These are phyloP conservation scores for Xylaria arbuscula DNA, from an alignment of 2,329 filamentous ascomycete species.

Conservation along the genomic window DNA sequence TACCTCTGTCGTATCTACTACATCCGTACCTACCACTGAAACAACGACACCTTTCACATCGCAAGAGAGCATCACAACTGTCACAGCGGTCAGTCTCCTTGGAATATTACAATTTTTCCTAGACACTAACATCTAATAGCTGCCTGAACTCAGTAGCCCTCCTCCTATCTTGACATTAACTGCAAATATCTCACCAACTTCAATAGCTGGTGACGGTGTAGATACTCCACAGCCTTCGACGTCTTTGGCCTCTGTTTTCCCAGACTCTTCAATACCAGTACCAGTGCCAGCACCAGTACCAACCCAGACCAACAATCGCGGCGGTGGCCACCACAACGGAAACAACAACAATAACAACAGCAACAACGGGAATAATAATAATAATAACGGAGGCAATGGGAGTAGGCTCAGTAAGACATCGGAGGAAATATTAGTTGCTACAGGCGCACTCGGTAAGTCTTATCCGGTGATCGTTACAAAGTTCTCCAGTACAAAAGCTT, in stretches of 20 bases:
- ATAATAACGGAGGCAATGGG: background rate
- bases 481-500: slow-evolving; percentile 10
- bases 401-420: slow-evolving; percentile 23
- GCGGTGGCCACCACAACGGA: background rate
- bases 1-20: slow-evolving; percentile 9
- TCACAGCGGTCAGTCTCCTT: slow-evolving; percentile 13
- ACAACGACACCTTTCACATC: background rate
- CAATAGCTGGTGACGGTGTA: background rate
- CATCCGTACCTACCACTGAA: slow-evolving; percentile 13
- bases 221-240: background rate
- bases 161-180: background rate
- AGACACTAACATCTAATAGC: slow-evolving; percentile 20
- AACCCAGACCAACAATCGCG: slow-evolving; percentile 4
- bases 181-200: background rate
- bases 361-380: slow-evolving; percentile 18
- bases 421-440: slow-evolving; percentile 50
- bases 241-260: background rate
- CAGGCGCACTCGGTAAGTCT: slow-evolving; percentile 51
- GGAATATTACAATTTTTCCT: background rate
- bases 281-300: slow-evolving; percentile 2
- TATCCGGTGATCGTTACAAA: background rate
- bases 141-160: slow-evolving; percentile 4
- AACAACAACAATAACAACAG: background rate
- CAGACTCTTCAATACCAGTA: slow-evolving; percentile 12
- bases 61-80: background rate